Base-by-base conservation (phyloP, 179 eudicot species). In the Camellia oleifera region DNA sequence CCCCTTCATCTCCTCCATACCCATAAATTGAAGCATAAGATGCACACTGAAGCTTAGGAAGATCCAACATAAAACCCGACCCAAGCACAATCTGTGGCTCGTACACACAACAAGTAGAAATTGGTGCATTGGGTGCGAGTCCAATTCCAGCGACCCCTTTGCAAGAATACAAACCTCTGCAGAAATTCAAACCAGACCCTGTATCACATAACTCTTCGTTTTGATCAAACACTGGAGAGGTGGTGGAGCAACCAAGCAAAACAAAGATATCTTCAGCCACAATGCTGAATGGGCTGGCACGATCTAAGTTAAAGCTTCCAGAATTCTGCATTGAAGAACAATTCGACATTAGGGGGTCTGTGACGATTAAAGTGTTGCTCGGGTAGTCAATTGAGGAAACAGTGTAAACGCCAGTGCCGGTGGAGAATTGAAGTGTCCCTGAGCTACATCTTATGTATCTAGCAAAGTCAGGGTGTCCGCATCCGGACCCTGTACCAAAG, bases 251-350 rank as follows among this genome's bases (percentile, higher is more conserved):
- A 1, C 88, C 88, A 2, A 86, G 83, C 74, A 86, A 26, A 18
- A 77, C 86, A 74, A 86, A 86, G 5, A 80, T 81, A 20, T 83
- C 75, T 26, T 74, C 78, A 3, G 63, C 1, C 14, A 50, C 40
- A 9, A 81, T 14, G 2, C 15, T 81, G 78, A 86, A 86, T 1
- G 88, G 88, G 77, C 81, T 79, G 45, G 77, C 54, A 7, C 67
- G 81, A 18, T 83, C 85, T 62, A 86, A 18, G 54, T 77, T 74
- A 10, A 86, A 86, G 80, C 88, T 83, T 0, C 88, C 88, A 11
- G 88, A 83, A 72, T 83, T 86, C 79, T 86, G 88, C 88, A 86
- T 86, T 11, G 88, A 83, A 23, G 80, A 45, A 23, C 88, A 86
- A 20, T 86, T 86, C 1, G 88, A 86, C 88, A 86, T 86, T 72